Evolutionary conservation across 2,329 filamentous ascomycete species (phyloP).

Genomic region (Atkinsonella hypoxylon): DNA sequence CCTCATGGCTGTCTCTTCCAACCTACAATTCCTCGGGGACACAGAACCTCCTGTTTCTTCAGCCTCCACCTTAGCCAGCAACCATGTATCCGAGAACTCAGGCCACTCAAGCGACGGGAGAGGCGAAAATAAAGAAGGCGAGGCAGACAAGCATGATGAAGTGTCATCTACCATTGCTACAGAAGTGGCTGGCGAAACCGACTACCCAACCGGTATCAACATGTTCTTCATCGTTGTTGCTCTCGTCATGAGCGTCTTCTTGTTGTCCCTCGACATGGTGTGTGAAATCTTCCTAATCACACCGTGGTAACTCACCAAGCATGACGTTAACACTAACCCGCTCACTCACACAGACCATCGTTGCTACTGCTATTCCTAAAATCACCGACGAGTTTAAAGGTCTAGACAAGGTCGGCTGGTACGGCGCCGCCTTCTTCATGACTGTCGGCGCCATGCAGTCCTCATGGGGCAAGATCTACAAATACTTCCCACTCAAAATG

Average conservation of each 20-base stretch:
- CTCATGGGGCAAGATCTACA: slow-evolving; percentile 35
- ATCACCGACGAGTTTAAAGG: slow-evolving; percentile 41
- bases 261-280: slow-evolving; percentile 20
- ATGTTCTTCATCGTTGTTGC: slow-evolving; percentile 33
- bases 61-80: slow-evolving; percentile 18
- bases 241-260: slow-evolving; percentile 24
- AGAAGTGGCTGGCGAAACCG: slow-evolving; percentile 16
- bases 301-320: too few relatives aligned
- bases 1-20: slow-evolving; percentile 1
- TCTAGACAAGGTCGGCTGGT: slow-evolving; percentile 45
- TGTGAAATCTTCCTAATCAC: slow-evolving; percentile 5
- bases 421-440: slow-evolving; percentile 43
- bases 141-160: slow-evolving; percentile 6
- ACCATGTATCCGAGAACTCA: slow-evolving; percentile 16
- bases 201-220: slow-evolving; percentile 27
- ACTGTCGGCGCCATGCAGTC: slow-evolving; percentile 33
- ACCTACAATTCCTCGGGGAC: slow-evolving; percentile 14
- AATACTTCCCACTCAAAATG: slow-evolving; percentile 39
- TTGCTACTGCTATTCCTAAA: slow-evolving; percentile 44
- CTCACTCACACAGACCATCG: slow-evolving; percentile 31
- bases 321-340: too few relatives aligned
- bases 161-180: background rate
- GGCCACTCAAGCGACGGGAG: slow-evolving; percentile 9
- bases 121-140: slow-evolving; percentile 5
- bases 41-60: slow-evolving; percentile 16